Base-by-base conservation (phyloP, 257 asterid genomes). In the Gynochthodes officinalis region DNA sequence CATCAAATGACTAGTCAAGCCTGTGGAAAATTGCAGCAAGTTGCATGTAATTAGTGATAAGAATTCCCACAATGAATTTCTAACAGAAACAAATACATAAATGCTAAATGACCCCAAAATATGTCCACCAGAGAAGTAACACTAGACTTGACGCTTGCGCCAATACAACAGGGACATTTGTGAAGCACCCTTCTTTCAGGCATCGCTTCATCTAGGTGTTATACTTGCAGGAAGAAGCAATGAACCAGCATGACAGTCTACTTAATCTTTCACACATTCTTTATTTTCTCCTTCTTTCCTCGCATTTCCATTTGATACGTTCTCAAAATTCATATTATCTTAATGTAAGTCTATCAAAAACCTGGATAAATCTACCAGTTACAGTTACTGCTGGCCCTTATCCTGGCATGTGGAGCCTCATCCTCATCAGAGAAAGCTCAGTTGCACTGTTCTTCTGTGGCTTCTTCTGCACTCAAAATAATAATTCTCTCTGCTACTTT, bases 371-470 rank as follows among this genome's bases (percentile, higher is more conserved):
- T 8, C 54, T 50, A 33, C 21, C 70, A n/a, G 2, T 21, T 16
- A 10, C 19, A 2, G 3, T 4, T 21, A 23, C 30, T 15, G 44
- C 54, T 21, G 28, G 52, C 55, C 49, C 57, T 6, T 32, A 62
- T 12, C 19, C 25, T 4, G 63, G 63, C 16, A 25, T 62, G n/a
- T n/a, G n/a, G 19, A 69, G 75, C 14, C 27, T 67, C 25, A 14
- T 74, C 42, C 50, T 78, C 44, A 60, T 70, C 6, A 68, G 73
- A 64, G 64, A 67, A 74, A 78, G 35, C 21, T 0, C n/a, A 25
- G 73, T 61, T 19, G 40, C 69, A 40, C 48, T 25, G 7, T 73
- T 68, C 63, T 61, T 39, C 2, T 78, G 82, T 69, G 79, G 79
- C 48, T 74, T 69, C 69, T 53, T 61, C 4, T 78, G 82, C 65